Evolutionary conservation across 495 filamentous ascomycete species (phyloP), one percentile per base, ranked within the genome.

Genomic region (Hyaloscypha finlandica): DNA sequence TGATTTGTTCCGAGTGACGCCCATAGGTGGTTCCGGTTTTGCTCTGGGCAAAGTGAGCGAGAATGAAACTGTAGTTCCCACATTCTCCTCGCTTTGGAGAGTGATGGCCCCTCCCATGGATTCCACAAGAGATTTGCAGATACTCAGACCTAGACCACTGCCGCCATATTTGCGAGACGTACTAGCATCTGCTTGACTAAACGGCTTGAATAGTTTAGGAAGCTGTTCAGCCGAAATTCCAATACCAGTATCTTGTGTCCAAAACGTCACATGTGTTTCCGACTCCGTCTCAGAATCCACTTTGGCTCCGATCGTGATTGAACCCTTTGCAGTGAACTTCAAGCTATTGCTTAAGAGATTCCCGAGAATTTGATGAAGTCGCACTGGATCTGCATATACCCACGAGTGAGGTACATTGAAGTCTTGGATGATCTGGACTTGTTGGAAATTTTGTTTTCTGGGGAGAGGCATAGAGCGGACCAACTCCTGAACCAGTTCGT

Each of bases 101-200:
- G 85, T 88, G 66, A 97, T 94, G 25, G 81, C 88, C 16, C 93
- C 93, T n/a, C 88, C 86, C 79, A 97, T 94, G 63, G 91, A 92
- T 78, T 96, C 91, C 63, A 96, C 92, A 61, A 97, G 87, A 1
- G 94, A 93, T 76, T 96, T 96, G 84, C 93, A 97, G 69, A 97
- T 97, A 72, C 90, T 93, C 42, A 97, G 80, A 2, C 93, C 93
- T 8, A 97, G 88, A 22, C 93, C 93, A 74, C 91, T 96, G 55
- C 93, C 93, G 57, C 93, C 93, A 68, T 94, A 96, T 66, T 91
- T 93, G 51, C 93, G 81, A 59, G 93, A 91, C 1, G 92, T 95
- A 58, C 90, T 93, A 58, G 85, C 88, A 77, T 97, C 93, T 3
- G 92, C 92, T 76, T 97, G 93, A 62, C 90, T 92, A 75, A 97